Base-by-base conservation (phyloP, 441 rosid species). In the Cnidoscolus chayamansa region DNA sequence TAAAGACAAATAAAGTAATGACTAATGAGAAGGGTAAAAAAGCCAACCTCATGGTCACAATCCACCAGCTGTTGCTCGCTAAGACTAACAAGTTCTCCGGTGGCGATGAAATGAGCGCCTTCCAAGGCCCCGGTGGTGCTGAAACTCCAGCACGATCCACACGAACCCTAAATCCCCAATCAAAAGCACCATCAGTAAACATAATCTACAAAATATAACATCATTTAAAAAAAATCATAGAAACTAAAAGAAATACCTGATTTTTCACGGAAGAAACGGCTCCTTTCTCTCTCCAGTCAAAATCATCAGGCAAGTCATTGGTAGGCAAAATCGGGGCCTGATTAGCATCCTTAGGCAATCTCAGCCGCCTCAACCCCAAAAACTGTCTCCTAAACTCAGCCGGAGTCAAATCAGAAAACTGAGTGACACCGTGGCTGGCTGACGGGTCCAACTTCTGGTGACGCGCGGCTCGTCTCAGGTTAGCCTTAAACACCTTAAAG, bases 61-160 rank as follows among this genome's bases (percentile, higher is more conserved):
- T 94, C 99, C 69, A 94, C 99, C 69, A 94, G 98, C 84, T 94
- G 99, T 70, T 94, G 99, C 81, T 94, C 99, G 32, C 99, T 94
- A 13, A 94, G 97, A 85, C 95, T 92, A 50, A 85, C 92, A 47
- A 94, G 97, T 32, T 92, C 77, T 49, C 97, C 97, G 6, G 98
- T 91, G 0, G 98, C 85, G 19, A 94, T 85, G 76, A 77, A 94
- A 73, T 92, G 76, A 50, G 98, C 97, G 58, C 99, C 96, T 85
- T 94, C 99, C 71, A 94, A 74, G 67, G 99, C 98, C 50, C 99
- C 98, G 3, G 97, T 88, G 10, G 98, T 83, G 70, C 98, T 94
- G 79, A 94, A 94, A 82, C 96, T 89, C 99, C 99, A 94, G 82
- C 99, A 94, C 1, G 99, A 94, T 55, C 98, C 99, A 49, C 97